Conservation (phyloP, 1,139 yeast species). For the Blastobotrys petasosporus region DNA sequence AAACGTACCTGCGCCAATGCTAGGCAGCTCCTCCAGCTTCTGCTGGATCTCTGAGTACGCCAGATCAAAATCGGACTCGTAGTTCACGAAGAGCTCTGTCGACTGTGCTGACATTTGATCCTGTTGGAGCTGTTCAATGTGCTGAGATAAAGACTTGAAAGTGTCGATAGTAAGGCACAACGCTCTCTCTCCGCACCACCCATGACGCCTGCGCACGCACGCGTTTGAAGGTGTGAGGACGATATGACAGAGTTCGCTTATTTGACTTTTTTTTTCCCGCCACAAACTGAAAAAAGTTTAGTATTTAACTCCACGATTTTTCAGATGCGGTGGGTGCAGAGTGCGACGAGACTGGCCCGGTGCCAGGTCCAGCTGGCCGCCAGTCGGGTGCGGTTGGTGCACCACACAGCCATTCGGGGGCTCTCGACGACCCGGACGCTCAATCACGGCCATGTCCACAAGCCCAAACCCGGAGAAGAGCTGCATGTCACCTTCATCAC, state of each 20-base stretch:
- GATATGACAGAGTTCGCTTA: too few relatives aligned
- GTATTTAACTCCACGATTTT: too few relatives aligned
- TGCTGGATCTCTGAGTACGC: constrained; percentile 66
- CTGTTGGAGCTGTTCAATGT: too few relatives aligned
- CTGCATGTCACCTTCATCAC: constrained; percentile 83
- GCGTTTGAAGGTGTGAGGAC: too few relatives aligned
- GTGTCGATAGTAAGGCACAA: too few relatives aligned
- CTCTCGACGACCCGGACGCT: constrained; percentile 6
- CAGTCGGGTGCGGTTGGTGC: neutral
- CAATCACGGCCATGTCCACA: constrained; percentile 77
- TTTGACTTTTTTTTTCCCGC: too few relatives aligned
- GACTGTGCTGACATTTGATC: constrained; percentile 11
- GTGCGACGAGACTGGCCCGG: neutral
- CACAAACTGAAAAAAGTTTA: too few relatives aligned
- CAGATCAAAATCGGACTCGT: constrained; percentile 70
- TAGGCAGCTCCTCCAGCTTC: constrained; percentile 53
- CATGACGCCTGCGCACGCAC: too few relatives aligned
- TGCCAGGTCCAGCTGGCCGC: neutral
- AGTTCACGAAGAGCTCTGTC: constrained; percentile 53
- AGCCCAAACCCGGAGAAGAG: constrained; percentile 92
- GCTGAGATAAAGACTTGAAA: too few relatives aligned
- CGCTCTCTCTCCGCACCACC: too few relatives aligned
- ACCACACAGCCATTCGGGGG: neutral
- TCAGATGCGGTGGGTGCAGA: constrained; percentile 1
- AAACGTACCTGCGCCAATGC: constrained; percentile 42